Evolutionary conservation across 768 basidiomycete species (phyloP), one percentile per base, ranked within the genome.

Genomic region (Leccinum rimulosum): DNA sequence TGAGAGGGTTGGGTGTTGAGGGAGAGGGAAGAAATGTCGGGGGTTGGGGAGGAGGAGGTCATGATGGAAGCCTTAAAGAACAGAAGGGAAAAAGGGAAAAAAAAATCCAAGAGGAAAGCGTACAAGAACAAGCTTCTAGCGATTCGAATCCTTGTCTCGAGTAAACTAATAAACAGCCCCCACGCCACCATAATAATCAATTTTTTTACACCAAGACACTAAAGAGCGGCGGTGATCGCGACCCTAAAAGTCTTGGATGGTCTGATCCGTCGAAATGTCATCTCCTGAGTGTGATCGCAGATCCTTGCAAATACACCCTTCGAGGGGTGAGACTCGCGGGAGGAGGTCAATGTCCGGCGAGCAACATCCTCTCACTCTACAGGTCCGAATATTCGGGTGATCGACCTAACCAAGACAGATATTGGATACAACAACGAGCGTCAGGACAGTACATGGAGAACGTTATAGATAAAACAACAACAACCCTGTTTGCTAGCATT

Each of bases 11-110:
- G 76, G 51, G 83, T 79, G 75, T 82, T 82, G 74, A 92, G 84
- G 68, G 89, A 86, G 70, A 93, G 77, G 65, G 87, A 79, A 52
- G 88, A 85, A 66, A 93, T 84, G 78, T 92, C 89, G 63, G 91
- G 90, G 43, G 81, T 76, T 33, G 90, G 86, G 66, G 89, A 84
- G 71, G 77, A 86, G 68, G 77, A 86, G 68, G 89, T 88, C 90
- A 93, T 93, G 82, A 85, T 82, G 60, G 56, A 54, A 60, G 60
- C 31, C 51, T 63, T 59, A 56, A 55, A 74, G 56, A 68, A 75
- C 65, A 57, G 51, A 65, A 72, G 68, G 66, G 64, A 58, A 36
- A 49, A 61, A 64, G 64, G 67, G 55, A 61, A 67, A 68, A 58
- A 70, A 59, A 66, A 69, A 72, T 61, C 65, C 54, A 64, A 62